Evolutionary conservation across 2,329 filamentous ascomycete genomes (phyloP).

Genomic region (Lanzia echinophila): DNA sequence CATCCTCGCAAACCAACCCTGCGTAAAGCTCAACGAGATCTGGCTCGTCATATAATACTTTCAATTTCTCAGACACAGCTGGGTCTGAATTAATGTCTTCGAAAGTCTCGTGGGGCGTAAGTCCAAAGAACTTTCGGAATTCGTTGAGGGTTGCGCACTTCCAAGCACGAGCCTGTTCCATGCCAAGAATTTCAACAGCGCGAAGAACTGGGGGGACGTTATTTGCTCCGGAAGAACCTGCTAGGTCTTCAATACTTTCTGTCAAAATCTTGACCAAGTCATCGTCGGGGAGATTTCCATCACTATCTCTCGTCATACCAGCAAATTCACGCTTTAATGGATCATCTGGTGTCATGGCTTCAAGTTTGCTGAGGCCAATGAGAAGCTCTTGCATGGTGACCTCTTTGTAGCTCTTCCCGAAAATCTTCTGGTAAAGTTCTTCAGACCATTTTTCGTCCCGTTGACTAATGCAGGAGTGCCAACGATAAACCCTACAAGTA

Average conservation of each 20-base stretch:
- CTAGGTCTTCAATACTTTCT: slow-evolving; percentile 64
- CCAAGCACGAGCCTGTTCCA: slow-evolving; percentile 69
- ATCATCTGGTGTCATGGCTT: slow-evolving; percentile 53
- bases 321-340: slow-evolving; percentile 62
- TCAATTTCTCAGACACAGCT: slow-evolving; percentile 56
- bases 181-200: slow-evolving; percentile 71
- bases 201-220: slow-evolving; percentile 70
- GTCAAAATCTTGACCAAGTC: slow-evolving; percentile 67
- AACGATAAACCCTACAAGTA: slow-evolving; percentile 56
- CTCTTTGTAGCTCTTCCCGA: slow-evolving; percentile 10
- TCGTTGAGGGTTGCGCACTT: slow-evolving; percentile 68
- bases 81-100: slow-evolving; percentile 78
- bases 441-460: slow-evolving; percentile 79
- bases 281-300: slow-evolving; percentile 66
- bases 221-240: slow-evolving; percentile 59
- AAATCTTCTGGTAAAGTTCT: slow-evolving; percentile 38
- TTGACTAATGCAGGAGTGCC: slow-evolving; percentile 70
- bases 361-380: slow-evolving; percentile 55
- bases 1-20: slow-evolving; percentile 52
- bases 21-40: slow-evolving; percentile 60
- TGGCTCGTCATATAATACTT: slow-evolving; percentile 57
- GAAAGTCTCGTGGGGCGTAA: slow-evolving; percentile 68
- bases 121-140: slow-evolving; percentile 73
- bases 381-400: slow-evolving; percentile 52
- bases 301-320: slow-evolving; percentile 52